These are phyloP conservation scores for Didymosphaeria variabile DNA, from an alignment of 2,329 filamentous ascomycete genomes.

Conservation along the genomic window DNA sequence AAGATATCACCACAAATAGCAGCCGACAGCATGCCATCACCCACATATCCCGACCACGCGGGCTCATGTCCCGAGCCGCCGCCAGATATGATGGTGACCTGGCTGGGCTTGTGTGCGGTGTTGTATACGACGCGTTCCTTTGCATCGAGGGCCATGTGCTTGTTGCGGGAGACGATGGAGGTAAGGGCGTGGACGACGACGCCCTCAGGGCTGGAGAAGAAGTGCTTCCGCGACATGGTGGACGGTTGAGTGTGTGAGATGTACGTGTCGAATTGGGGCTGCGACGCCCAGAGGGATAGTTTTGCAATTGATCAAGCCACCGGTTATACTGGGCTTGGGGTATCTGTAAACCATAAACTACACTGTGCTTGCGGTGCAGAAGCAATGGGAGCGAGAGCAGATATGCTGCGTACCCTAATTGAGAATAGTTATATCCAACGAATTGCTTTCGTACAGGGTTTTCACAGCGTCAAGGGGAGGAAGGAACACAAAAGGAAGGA, in stretches of 20 bases:
- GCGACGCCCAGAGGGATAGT: background rate
- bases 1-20: conserved; percentile 61
- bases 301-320: conserved; percentile 5
- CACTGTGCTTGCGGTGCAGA: background rate
- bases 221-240: conserved; percentile 64
- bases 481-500: conserved; percentile 3
- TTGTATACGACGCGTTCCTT: conserved; percentile 60
- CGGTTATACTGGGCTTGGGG: conserved; percentile 14
- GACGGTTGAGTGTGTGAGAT: background rate
- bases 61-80: conserved; percentile 60
- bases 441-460: background rate
- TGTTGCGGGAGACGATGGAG: conserved; percentile 57
- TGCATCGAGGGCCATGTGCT: conserved; percentile 54
- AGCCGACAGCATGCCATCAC: conserved; percentile 59
- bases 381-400: background rate
- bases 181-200: conserved; percentile 60
- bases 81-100: conserved; percentile 58
- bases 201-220: conserved; percentile 61
- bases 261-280: background rate
- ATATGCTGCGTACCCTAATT: background rate
- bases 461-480: background rate
- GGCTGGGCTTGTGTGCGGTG: conserved; percentile 52
- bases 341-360: conserved; percentile 11
- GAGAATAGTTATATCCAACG: background rate
- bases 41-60: conserved; percentile 60